Evolutionary conservation across 495 filamentous ascomycete genomes (phyloP).

Genomic region (Chaetomium cochliodes): DNA sequence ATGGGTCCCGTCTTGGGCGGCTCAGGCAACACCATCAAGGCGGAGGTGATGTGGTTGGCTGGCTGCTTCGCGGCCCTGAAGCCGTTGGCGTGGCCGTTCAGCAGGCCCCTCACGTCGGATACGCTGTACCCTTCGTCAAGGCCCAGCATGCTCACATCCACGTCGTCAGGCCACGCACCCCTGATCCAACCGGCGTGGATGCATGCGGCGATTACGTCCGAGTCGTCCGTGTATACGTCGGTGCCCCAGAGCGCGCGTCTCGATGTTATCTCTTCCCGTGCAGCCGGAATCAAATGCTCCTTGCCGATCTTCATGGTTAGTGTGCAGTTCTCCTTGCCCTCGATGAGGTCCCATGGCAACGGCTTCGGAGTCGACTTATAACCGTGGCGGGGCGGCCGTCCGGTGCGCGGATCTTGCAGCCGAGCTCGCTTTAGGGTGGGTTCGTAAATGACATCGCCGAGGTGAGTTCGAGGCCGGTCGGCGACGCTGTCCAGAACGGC

Average conservation of each 20-base stretch:
- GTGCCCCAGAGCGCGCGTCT: conserved; percentile 85
- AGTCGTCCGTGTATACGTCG: conserved; percentile 93
- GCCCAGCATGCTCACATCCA: conserved; percentile 64
- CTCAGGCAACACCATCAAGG: conserved; percentile 35
- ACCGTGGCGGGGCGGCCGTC: conserved; percentile 57
- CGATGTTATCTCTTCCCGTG: conserved; percentile 77
- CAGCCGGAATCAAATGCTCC: conserved; percentile 63
- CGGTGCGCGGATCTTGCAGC: conserved; percentile 47
- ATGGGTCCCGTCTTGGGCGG: conserved; percentile 53
- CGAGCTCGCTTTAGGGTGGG: conserved; percentile 57
- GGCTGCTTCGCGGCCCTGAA: conserved; percentile 24
- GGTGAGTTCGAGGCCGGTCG: conserved; percentile 70
- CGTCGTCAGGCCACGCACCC: conserved; percentile 78
- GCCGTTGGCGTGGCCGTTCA: conserved; percentile 14
- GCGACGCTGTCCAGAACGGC: conserved; percentile 67
- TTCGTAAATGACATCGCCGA: conserved; percentile 60
- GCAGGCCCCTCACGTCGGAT: conserved; percentile 28
- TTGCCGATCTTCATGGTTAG: conserved; percentile 83
- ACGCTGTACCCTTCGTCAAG: conserved; percentile 48
- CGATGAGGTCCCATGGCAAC: conserved; percentile 66
- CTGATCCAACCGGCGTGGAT: conserved; percentile 92
- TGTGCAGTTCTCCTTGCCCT: conserved; percentile 84
- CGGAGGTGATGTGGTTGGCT: conserved; percentile 23
- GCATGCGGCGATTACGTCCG: conserved; percentile 86
- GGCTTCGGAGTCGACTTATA: conserved; percentile 71